These are phyloP conservation scores for Tetrastigma voinierianum DNA, from an alignment of 164 flowering plant genomes.

Conservation along the genomic window DNA sequence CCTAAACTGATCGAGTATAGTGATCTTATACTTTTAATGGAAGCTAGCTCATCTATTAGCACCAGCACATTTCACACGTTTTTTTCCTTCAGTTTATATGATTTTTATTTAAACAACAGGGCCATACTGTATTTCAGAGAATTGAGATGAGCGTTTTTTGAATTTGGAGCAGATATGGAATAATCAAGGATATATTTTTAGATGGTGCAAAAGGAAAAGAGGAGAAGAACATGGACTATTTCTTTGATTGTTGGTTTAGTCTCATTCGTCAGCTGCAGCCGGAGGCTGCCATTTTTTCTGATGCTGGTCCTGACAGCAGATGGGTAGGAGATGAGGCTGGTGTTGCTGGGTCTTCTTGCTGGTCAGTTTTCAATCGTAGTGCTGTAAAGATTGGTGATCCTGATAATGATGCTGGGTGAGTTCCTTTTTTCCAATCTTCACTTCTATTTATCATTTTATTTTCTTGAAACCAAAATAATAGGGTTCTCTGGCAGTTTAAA, in stretches of 20 bases:
- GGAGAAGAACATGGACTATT: constrained; percentile 89
- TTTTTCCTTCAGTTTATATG: background rate
- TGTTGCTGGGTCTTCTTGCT: constrained; percentile 74
- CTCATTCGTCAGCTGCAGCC: constrained; percentile 91
- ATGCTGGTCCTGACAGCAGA: constrained; percentile 91
- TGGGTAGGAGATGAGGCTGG: constrained; percentile 97
- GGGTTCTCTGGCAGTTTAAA: background rate
- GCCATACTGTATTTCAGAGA: background rate
- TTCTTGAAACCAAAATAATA: background rate
- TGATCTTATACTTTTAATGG: too few relatives aligned
- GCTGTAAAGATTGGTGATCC: constrained; percentile 55
- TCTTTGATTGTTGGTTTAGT: constrained; percentile 81
- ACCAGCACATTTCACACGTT: too few relatives aligned
- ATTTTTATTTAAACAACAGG: background rate
- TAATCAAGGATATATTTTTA: constrained; percentile 73
- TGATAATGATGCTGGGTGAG: constrained; percentile 60
- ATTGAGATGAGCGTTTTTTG: background rate
- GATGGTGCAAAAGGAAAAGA: constrained; percentile 96
- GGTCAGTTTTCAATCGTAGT: constrained; percentile 87
- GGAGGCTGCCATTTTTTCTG: constrained; percentile 82
- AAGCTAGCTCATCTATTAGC: too few relatives aligned
- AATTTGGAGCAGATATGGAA: constrained; percentile 69
- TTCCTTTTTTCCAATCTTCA: constrained; percentile 3
- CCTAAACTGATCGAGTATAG: too few relatives aligned
- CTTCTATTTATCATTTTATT: background rate